Evolutionary conservation across 2,329 filamentous ascomycete species (phyloP).

Genomic region (Ophiostoma sp.): DNA sequence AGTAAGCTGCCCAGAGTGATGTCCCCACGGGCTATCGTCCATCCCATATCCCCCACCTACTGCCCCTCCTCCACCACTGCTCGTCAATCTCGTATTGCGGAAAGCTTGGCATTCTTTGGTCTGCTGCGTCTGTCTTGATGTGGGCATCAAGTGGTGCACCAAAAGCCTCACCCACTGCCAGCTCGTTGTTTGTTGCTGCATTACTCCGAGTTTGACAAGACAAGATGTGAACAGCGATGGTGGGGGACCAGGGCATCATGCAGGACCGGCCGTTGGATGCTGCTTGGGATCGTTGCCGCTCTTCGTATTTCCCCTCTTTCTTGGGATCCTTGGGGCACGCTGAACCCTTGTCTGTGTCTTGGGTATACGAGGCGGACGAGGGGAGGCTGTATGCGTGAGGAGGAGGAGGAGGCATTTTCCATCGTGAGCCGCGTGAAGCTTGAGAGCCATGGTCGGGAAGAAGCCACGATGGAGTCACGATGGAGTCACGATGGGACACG

Average conservation of each 20-base stretch:
- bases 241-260: neutral
- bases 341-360: neutral
- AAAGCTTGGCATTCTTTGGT: neutral
- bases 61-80: neutral
- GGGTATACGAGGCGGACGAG: neutral
- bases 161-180: neutral
- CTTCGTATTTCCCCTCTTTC: conserved; percentile 8
- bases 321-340: neutral
- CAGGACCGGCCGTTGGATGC: neutral
- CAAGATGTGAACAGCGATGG: neutral
- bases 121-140: neutral
- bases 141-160: neutral
- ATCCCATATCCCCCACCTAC: neutral
- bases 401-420: neutral
- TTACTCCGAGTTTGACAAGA: neutral
- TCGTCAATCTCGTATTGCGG: neutral
- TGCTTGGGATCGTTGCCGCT: neutral
- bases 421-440: neutral
- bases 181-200: neutral
- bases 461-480: neutral
- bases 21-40: neutral
- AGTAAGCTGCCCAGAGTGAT: neutral
- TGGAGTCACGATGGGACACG: neutral
- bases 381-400: neutral
- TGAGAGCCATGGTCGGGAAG: neutral